A percentile compares a stretch with the other conserved stretches of the same genome.
Evolutionary conservation across 257 asterid genomes (phyloP).

Genomic region (Ligustrum vulgare): DNA sequence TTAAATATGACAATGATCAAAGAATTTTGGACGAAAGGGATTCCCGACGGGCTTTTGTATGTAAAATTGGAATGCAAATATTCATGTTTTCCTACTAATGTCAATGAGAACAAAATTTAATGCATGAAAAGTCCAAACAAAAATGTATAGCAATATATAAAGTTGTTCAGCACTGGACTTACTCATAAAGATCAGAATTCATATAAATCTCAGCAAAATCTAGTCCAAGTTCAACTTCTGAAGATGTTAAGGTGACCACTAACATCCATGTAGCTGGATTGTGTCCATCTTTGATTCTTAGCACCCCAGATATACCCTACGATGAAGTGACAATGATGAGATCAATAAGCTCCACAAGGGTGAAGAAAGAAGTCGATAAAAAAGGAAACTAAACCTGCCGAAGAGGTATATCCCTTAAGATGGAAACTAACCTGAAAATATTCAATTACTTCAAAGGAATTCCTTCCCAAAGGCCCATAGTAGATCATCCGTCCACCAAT

Average conservation of each 20-base stretch:
- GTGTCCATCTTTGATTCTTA: slow-evolving; percentile 26
- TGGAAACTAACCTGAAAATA: too few relatives aligned
- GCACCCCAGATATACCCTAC: slow-evolving; percentile 33
- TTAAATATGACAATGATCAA: too few relatives aligned
- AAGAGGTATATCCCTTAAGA: too few relatives aligned
- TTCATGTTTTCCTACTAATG: background rate
- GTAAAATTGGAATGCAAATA: background rate
- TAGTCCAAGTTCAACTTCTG: slow-evolving; percentile 33
- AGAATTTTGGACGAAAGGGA: too few relatives aligned
- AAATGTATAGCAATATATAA: background rate
- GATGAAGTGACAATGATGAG: background rate
- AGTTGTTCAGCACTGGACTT: slow-evolving; percentile 16
- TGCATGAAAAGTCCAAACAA: background rate
- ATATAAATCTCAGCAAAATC: slow-evolving; percentile 34
- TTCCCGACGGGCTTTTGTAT: background rate
- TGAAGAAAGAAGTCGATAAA: too few relatives aligned
- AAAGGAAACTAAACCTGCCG: too few relatives aligned
- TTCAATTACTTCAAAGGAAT: too few relatives aligned
- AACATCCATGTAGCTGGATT: slow-evolving; percentile 45
- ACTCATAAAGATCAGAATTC: slow-evolving; percentile 23
- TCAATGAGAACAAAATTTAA: background rate
- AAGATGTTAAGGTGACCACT: slow-evolving; percentile 32
- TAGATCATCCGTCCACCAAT: too few relatives aligned
- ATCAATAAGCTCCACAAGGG: too few relatives aligned
- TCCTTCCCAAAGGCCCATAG: too few relatives aligned